These are phyloP conservation scores for Tinospora cordifolia DNA, from an alignment of 164 flowering plant species.

Conservation along the genomic window DNA sequence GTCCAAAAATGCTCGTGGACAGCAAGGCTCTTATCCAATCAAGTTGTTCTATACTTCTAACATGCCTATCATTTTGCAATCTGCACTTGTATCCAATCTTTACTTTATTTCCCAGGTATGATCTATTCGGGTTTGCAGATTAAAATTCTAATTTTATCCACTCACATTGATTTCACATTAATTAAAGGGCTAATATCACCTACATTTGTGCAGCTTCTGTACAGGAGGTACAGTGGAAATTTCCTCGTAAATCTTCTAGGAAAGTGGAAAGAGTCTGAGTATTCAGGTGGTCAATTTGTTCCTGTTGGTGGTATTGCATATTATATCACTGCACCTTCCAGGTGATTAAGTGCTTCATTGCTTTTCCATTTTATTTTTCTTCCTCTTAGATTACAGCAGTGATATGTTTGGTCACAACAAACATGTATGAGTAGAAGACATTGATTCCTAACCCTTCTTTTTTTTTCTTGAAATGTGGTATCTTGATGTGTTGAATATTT, in stretches of 20 bases:
- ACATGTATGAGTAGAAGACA: too few relatives aligned
- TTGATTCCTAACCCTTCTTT: background rate
- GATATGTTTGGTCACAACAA: background rate
- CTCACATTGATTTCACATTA: too few relatives aligned
- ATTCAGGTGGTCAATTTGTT: conserved; percentile 6
- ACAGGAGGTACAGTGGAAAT: conserved; percentile 13
- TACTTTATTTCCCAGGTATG: conserved; percentile 14
- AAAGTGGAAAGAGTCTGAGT: conserved; percentile 8
- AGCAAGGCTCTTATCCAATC: conserved; percentile 8
- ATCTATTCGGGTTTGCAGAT: background rate
- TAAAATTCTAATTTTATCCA: background rate
- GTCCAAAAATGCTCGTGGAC: conserved; percentile 6
- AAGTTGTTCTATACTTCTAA: conserved; percentile 10
- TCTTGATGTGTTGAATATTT: too few relatives aligned
- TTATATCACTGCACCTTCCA: conserved; percentile 12
- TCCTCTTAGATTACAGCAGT: background rate
- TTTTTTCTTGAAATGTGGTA: background rate
- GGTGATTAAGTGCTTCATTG: background rate
- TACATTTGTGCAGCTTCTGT: conserved; percentile 1
- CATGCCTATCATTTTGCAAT: conserved; percentile 14
- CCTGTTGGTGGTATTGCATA: conserved; percentile 17
- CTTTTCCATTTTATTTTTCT: background rate
- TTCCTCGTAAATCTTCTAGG: conserved; percentile 11
- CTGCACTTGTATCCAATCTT: conserved; percentile 13
- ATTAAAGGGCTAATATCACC: background rate